phyloP scores from a whole-genome alignment of 768 basidiomycete species.

The Tricholoma terreum region DNA sequence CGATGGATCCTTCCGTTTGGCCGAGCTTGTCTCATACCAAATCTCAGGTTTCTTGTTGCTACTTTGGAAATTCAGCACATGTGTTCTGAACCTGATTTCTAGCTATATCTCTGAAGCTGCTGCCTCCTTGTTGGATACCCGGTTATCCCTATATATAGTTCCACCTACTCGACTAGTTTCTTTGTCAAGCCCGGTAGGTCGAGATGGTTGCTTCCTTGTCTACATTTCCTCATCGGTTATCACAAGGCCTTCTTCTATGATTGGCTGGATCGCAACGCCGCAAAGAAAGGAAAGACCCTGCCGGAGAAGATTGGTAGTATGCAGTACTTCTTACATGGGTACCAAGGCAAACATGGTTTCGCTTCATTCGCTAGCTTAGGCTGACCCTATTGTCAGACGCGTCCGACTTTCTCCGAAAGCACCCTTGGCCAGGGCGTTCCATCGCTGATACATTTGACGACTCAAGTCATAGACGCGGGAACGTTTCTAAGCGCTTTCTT shows the following conservation, averaged over 20 bases:
- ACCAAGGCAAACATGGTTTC: slow-evolving; percentile 46
- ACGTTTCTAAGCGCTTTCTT: slow-evolving; percentile 63
- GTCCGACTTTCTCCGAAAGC: slow-evolving; percentile 79
- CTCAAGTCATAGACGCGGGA: slow-evolving; percentile 71
- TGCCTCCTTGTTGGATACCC: slow-evolving; percentile 76
- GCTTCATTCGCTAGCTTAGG: not conserved
- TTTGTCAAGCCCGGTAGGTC: slow-evolving; percentile 67
- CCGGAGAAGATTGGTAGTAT: slow-evolving; percentile 90
- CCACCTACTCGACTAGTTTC: slow-evolving; percentile 84
- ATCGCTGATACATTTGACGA: slow-evolving; percentile 87
- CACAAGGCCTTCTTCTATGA: slow-evolving; percentile 86
- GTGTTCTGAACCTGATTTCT: slow-evolving; percentile 1
- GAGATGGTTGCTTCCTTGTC: not conserved
- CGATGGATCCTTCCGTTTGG: slow-evolving; percentile 91
- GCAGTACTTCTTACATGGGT: slow-evolving; percentile 87
- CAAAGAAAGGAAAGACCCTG: slow-evolving; percentile 78
- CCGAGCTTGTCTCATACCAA: slow-evolving; percentile 84
- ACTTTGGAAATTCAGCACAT: not conserved
- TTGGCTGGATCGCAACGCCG: slow-evolving; percentile 80
- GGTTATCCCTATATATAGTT: slow-evolving; percentile 75
- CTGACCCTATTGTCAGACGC: slow-evolving; percentile 50
- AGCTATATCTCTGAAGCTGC: slow-evolving; percentile 91
- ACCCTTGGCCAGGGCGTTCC: slow-evolving; percentile 86
- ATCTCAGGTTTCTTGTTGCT: slow-evolving; percentile 59
- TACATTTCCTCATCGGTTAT: not conserved